Evolutionary conservation across 1,284 basidiomycete species (phyloP).

Genomic region (Tilletia indica): DNA sequence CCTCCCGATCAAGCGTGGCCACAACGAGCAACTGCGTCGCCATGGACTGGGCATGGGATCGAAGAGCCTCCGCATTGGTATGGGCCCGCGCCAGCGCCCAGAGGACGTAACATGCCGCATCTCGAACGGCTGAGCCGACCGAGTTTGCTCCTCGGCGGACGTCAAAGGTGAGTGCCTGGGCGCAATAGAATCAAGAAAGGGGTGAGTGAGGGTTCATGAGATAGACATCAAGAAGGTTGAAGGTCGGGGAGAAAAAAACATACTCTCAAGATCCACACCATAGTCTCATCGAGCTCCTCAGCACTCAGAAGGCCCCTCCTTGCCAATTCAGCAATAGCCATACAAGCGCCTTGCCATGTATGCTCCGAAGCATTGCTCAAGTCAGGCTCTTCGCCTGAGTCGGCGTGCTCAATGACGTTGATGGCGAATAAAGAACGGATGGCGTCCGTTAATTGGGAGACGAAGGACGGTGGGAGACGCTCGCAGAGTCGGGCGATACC

Average conservation of each 20-base stretch:
- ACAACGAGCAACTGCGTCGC: conserved; percentile 73
- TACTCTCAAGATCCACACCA: conserved; percentile 19
- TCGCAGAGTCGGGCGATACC: conserved; percentile 82
- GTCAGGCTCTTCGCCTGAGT: conserved; percentile 62
- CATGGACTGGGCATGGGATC: conserved; percentile 63
- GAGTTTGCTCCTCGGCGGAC: conserved; percentile 85
- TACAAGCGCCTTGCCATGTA: conserved; percentile 91
- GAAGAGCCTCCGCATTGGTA: conserved; percentile 62
- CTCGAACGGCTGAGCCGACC: conserved; percentile 88
- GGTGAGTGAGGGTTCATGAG: background rate
- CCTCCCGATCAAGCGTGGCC: conserved; percentile 85
- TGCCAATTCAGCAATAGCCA: conserved; percentile 88
- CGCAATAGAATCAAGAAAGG: background rate
- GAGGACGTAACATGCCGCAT: conserved; percentile 88
- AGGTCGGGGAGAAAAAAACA: background rate
- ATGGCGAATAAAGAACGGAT: conserved; percentile 68
- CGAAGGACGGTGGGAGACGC: conserved; percentile 72
- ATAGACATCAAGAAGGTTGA: no score
- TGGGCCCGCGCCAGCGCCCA: conserved; percentile 80
- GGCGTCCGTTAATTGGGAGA: conserved; percentile 76
- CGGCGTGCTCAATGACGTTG: conserved; percentile 65
- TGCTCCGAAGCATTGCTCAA: conserved; percentile 66
- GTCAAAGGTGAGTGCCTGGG: conserved; percentile 85
- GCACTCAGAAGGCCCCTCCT: conserved; percentile 66
- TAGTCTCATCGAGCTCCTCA: conserved; percentile 23